Percentiles rank a stretch among this genome's conserved stretches.
phyloP scores from a whole-genome alignment of 2,329 filamentous ascomycete genomes.

The Fusarium equiseti region DNA sequence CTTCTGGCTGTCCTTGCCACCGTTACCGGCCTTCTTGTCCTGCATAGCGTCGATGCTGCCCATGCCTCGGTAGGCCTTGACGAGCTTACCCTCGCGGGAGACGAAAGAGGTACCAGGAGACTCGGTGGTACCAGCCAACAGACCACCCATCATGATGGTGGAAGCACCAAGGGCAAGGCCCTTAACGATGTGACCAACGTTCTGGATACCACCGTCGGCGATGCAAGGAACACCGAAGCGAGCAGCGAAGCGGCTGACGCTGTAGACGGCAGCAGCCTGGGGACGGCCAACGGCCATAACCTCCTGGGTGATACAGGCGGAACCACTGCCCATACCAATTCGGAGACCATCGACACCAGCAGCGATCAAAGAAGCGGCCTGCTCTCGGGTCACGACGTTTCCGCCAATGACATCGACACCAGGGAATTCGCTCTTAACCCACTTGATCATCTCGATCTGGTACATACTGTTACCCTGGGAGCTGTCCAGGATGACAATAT shows the following conservation, averaged over 20 bases:
- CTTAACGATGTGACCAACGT: constrained; percentile 99
- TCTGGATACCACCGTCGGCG: constrained; percentile 97
- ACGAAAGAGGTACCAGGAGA: constrained; percentile 97
- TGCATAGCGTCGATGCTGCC: constrained; percentile 99
- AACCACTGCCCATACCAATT: constrained; percentile 98
- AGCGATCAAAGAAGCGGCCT: constrained; percentile 91
- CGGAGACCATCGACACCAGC: constrained; percentile 96
- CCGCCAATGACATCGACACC: constrained; percentile 94
- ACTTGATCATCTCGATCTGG: constrained; percentile 98
- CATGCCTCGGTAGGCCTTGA: constrained; percentile 99
- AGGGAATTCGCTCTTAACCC: constrained; percentile 88
- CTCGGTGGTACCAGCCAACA: constrained; percentile 96
- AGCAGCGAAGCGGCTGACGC: constrained; percentile 88
- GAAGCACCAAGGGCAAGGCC: constrained; percentile 93
- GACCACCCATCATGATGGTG: constrained; percentile 99
- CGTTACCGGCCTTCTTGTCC: constrained; percentile 91
- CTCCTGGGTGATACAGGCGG: constrained; percentile 98
- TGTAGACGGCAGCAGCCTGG: constrained; percentile 92
- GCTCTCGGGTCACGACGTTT: constrained; percentile 97
- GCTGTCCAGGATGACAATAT: constrained; percentile 95
- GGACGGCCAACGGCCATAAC: constrained; percentile 99
- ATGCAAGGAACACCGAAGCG: constrained; percentile 98
- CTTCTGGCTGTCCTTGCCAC: constrained; percentile 78
- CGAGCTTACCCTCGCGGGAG: constrained; percentile 94
- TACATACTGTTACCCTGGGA: constrained; percentile 99